Conservation (phyloP, 805 yeast species). For the Lachancea quebecensis region DNA sequence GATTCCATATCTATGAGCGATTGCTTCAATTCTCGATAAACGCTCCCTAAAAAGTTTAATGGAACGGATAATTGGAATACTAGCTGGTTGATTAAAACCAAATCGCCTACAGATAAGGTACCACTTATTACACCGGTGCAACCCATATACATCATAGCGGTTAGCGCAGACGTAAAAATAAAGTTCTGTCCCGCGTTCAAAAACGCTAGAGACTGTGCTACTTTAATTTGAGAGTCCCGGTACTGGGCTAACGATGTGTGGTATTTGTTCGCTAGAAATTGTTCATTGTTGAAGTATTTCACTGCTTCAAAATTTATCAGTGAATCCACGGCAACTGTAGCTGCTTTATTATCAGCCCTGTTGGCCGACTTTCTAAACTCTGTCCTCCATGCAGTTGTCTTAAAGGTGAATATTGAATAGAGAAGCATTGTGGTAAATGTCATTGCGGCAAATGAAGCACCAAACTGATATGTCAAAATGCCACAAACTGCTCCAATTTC, state of each 20-base stretch:
- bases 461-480: slow-evolving; percentile 87
- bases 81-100: slow-evolving; percentile 88
- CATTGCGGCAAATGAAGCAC: slow-evolving; percentile 79
- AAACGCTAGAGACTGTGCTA: slow-evolving; percentile 77
- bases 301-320: slow-evolving; percentile 92
- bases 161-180: slow-evolving; percentile 80
- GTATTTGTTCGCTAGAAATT: slow-evolving; percentile 70
- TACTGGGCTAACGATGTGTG: slow-evolving; percentile 66
- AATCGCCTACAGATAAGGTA: slow-evolving; percentile 81
- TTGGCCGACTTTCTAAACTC: slow-evolving; percentile 84
- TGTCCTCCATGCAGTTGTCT: slow-evolving; percentile 95
- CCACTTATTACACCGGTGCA: slow-evolving; percentile 88
- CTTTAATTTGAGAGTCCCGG: slow-evolving; percentile 62
- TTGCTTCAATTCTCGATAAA: slow-evolving; percentile 90
- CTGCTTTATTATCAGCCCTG: slow-evolving; percentile 92
- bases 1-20: slow-evolving; percentile 94
- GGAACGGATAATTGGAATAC: slow-evolving; percentile 96
- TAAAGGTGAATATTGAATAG: slow-evolving; percentile 79
- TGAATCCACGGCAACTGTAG: slow-evolving; percentile 89
- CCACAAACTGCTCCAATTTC: slow-evolving; percentile 93
- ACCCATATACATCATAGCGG: slow-evolving; percentile 98
- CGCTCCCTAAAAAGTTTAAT: slow-evolving; percentile 88
- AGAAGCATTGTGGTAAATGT: slow-evolving; percentile 84
- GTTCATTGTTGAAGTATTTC: slow-evolving; percentile 88
- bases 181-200: slow-evolving; percentile 74